Base-by-base conservation (phyloP, 1,284 basidiomycete genomes). In the Ganoderma leucocontextum region DNA sequence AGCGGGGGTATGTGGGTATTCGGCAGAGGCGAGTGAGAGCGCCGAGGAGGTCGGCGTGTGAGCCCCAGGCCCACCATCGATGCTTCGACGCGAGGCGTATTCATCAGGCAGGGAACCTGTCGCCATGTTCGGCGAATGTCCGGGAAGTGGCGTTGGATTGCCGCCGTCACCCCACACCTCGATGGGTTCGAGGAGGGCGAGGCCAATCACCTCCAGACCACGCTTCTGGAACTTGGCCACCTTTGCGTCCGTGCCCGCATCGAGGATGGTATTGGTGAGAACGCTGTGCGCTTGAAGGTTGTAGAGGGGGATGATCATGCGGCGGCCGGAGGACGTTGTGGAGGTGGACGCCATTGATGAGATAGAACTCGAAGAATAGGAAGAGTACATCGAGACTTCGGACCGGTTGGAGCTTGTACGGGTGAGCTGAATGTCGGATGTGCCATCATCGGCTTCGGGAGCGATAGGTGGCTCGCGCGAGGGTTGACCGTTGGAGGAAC, bases 241-340 rank as follows among this genome's bases (percentile, higher is more conserved):
- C 79, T 95, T 95, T 38, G 94, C 94, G 73, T 99, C 97, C 0
- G 97, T 99, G 3, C 96, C 96, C 0, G 95, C 95, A 76, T 97
- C 95, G 39, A 95, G 90, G 66, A 98, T 91, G 38, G 92, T 91
- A 70, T 97, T 97, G 12, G 95, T 92, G 84, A 97, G 88, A 67
- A 99, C 95, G 73, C 95, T 95, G 81, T 99, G 97, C 2, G 93
- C 94, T 65, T 94, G 91, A 41, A 99, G 87, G 76, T 97, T 98
- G 83, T 98, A 99, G 17, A 98, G 85, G 0, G 97, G 97, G 60
- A 96, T 92, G 73, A 98, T 96, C 74, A 91, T 90, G 60, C 94
- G 86, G 25, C 91, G 83, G 25, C 84, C 83, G 5, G 85, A 82
- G 3, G 84, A 79, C 6, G 81, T 75, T 2, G 86, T 85, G 41